Conservation (phyloP, 2,329 filamentous ascomycete species). For the Cladosporium velox region DNA sequence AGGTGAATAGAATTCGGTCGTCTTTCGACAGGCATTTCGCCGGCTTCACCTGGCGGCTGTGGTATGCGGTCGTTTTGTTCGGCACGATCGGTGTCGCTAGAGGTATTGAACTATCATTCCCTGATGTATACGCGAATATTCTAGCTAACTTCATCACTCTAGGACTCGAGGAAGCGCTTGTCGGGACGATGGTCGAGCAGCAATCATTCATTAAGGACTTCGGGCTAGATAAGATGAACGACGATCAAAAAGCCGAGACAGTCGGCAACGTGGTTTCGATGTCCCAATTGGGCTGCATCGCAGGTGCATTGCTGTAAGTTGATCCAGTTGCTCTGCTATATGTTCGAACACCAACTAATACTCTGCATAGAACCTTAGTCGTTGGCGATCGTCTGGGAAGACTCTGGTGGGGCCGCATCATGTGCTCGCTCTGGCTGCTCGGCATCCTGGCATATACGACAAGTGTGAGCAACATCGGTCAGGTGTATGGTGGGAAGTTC, state of each 20-base stretch:
- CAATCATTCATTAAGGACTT: slow-evolving; percentile 62
- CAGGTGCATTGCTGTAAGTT: slow-evolving; percentile 52
- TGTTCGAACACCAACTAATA: not conserved
- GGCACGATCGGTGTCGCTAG: slow-evolving; percentile 69
- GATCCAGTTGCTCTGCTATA: too few species aligned
- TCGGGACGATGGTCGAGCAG: slow-evolving; percentile 57
- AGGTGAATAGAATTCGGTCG: not conserved
- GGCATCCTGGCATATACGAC: slow-evolving; percentile 46
- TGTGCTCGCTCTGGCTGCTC: slow-evolving; percentile 45
- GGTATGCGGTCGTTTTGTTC: slow-evolving; percentile 65
- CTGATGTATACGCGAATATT: not conserved
- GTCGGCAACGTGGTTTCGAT: slow-evolving; percentile 72
- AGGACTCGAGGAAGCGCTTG: slow-evolving; percentile 70
- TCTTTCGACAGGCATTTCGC: not conserved
- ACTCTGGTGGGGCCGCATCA: slow-evolving; percentile 45
- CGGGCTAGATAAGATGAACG: slow-evolving; percentile 55
- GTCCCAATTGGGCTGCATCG: slow-evolving; percentile 76
- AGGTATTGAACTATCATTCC: slow-evolving; percentile 43
- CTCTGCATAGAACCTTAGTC: slow-evolving; percentile 55
- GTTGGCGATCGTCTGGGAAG: slow-evolving; percentile 47
- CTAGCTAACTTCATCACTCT: not conserved
- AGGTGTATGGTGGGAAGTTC: slow-evolving; percentile 64
- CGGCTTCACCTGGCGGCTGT: slow-evolving; percentile 69
- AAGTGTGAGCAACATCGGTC: slow-evolving; percentile 39
- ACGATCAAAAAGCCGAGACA: slow-evolving; percentile 62